These are phyloP conservation scores for Colletotrichum spinosum DNA, from an alignment of 2,329 filamentous ascomycete species.

Conservation along the genomic window DNA sequence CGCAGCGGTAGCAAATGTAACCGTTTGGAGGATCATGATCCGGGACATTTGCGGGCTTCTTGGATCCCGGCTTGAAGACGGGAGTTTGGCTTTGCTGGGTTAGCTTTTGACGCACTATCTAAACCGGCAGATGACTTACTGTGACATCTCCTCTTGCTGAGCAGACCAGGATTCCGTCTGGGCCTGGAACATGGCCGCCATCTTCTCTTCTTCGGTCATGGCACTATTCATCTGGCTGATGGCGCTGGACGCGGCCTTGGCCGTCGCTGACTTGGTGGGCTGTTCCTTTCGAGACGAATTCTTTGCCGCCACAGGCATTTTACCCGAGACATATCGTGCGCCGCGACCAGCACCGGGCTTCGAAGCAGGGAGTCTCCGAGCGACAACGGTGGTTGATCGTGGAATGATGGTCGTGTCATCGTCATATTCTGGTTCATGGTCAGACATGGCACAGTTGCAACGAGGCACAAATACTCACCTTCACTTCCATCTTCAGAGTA, in stretches of 20 bases:
- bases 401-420: constrained; percentile 98
- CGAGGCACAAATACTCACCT: constrained; percentile 68
- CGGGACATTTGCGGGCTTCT: constrained; percentile 80
- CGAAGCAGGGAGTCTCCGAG: constrained; percentile 83
- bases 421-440: constrained; percentile 80
- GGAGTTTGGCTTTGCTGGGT: constrained; percentile 67
- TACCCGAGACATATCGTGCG: constrained; percentile 94
- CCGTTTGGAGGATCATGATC: constrained; percentile 93
- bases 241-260: constrained; percentile 68
- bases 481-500: constrained; percentile 92
- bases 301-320: constrained; percentile 91
- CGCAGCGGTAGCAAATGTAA: constrained; percentile 96
- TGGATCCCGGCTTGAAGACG: constrained; percentile 69
- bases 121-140: constrained; percentile 60
- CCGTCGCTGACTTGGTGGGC: constrained; percentile 65
- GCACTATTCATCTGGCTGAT: constrained; percentile 78
- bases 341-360: constrained; percentile 91
- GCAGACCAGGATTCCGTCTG: constrained; percentile 93
- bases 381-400: constrained; percentile 92
- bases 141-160: constrained; percentile 92
- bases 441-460: constrained; percentile 16
- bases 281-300: constrained; percentile 78
- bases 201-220: constrained; percentile 93
- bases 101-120: constrained; percentile 41
- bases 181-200: constrained; percentile 90